Evolutionary conservation across 345 rosid genomes (phyloP).

Genomic region (Euphorbia tirucalli): DNA sequence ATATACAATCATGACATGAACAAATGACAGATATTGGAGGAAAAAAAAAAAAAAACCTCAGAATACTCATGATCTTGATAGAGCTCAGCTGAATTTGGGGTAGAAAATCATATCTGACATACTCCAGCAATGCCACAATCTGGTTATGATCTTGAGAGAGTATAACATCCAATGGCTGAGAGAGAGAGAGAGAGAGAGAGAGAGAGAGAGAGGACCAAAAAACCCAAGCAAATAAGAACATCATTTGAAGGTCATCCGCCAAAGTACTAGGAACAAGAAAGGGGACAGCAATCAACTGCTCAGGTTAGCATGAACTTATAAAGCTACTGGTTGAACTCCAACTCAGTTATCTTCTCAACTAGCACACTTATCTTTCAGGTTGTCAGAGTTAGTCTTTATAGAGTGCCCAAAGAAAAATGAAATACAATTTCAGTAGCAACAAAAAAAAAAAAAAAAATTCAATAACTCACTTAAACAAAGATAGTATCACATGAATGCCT

Average conservation of each 20-base stretch:
- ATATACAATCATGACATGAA: constrained; percentile 7
- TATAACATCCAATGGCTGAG: constrained; percentile 93
- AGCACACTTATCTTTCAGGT: too few species aligned
- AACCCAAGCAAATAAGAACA: constrained; percentile 10
- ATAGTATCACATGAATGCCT: not conserved
- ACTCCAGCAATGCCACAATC: constrained; percentile 76
- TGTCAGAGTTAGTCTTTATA: too few species aligned
- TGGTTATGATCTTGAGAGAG: constrained; percentile 93
- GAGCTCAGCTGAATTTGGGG: constrained; percentile 78
- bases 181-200: constrained; percentile 17
- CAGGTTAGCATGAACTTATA: too few species aligned
- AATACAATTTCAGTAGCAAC: too few species aligned
- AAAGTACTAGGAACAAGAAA: not conserved
- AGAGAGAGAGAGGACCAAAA: constrained; percentile 7
- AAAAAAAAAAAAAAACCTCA: constrained; percentile 47
- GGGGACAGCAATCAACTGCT: not conserved
- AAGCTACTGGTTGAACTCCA: too few species aligned
- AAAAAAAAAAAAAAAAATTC: too few species aligned
- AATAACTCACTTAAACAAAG: not conserved
- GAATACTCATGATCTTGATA: constrained; percentile 77
- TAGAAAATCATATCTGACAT: constrained; percentile 82
- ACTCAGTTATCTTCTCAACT: too few species aligned
- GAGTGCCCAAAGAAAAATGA: too few species aligned
- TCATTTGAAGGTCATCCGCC: not conserved
- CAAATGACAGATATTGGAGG: not conserved